These are phyloP conservation scores for Fusarium sublunatum DNA, from an alignment of 2,329 filamentous ascomycete genomes.

Conservation along the genomic window DNA sequence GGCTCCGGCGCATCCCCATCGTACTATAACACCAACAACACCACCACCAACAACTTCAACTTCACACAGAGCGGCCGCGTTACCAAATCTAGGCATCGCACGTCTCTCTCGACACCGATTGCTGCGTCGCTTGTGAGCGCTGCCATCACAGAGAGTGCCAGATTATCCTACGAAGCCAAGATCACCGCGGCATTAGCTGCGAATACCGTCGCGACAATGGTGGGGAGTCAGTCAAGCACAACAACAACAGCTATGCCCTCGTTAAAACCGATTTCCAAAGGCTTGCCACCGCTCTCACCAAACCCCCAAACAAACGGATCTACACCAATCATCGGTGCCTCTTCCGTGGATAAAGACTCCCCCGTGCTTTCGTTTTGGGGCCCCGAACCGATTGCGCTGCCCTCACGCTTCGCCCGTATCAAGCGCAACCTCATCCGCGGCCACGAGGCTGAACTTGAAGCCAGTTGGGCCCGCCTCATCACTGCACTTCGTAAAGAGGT, in stretches of 20 bases:
- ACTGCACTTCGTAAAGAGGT: conserved; percentile 63
- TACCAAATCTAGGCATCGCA: conserved; percentile 42
- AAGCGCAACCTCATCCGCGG: conserved; percentile 66
- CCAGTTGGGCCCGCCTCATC: conserved; percentile 67
- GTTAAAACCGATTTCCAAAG: conserved; percentile 25
- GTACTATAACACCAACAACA: conserved; percentile 29
- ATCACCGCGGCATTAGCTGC: conserved; percentile 34
- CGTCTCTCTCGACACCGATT: conserved; percentile 36
- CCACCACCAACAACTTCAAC: conserved; percentile 22
- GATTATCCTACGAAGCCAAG: conserved; percentile 37
- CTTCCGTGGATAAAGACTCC: conserved; percentile 55
- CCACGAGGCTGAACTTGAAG: conserved; percentile 65
- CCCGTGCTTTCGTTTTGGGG: conserved; percentile 68
- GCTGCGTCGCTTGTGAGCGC: conserved; percentile 36
- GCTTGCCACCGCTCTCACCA: conserved; percentile 19
- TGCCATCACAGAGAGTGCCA: conserved; percentile 39
- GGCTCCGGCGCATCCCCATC: conserved; percentile 23
- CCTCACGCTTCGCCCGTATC: conserved; percentile 67
- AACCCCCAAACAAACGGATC: conserved; percentile 21
- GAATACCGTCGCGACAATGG: conserved; percentile 25
- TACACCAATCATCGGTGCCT: conserved; percentile 18
- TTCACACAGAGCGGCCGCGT: conserved; percentile 45
- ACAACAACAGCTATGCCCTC: conserved; percentile 34
- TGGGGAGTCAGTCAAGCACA: conserved; percentile 26
- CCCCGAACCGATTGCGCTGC: conserved; percentile 67